Evolutionary conservation across 148 eudicot species (phyloP), one percentile per base, ranked within the genome.

Genomic region (Silene uniflora): DNA sequence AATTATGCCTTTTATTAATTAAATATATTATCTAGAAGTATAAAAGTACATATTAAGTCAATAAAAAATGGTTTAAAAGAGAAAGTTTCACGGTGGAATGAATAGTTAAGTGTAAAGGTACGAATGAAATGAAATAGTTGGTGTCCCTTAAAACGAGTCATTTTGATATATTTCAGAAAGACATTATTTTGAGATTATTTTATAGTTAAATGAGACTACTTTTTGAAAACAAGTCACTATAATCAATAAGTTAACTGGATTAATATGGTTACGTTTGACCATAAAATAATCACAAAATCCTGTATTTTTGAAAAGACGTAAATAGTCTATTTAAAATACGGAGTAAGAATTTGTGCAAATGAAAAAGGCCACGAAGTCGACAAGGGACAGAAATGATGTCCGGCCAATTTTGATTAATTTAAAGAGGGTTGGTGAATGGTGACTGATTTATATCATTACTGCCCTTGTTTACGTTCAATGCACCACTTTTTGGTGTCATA

Each of bases 381-480:
- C 12, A 62, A 9, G 66, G 66, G 66, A 62, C 66, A 25, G 66
- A 62, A 62, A 62, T 62, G 66, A 62, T 62, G 35, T 24, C 25
- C 25, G 66, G 32, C 25, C 66, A 10, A 62, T 62, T 24, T 62
- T 62, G 66, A 62, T 62, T 62, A 62, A 22, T 62, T 61, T 23
- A 62, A 62, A 2, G 16, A 4, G 29, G 32, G 22, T 23, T 62
- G 66, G 66, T 62, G 55, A 49, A 5, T 62, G 66, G 32, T 62
- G 6, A 24, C 11, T 62, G 55, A 49, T 49, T 49, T 14, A 49
- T 49, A 49, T 49, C 55, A 49, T 49, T 49, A 12, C 55, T 49
- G 0, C 13, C 17, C 17, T 49, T 14, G 16, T 49, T 49, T 49
- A 49, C 55, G 12, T 49, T 49, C 55, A 49, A 49, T 49, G 55